A percentile compares a stretch with the other conserved stretches of the same genome.
Evolutionary conservation across 164 flowering plant genomes (phyloP).

Genomic region (Nymphaea thermarum): DNA sequence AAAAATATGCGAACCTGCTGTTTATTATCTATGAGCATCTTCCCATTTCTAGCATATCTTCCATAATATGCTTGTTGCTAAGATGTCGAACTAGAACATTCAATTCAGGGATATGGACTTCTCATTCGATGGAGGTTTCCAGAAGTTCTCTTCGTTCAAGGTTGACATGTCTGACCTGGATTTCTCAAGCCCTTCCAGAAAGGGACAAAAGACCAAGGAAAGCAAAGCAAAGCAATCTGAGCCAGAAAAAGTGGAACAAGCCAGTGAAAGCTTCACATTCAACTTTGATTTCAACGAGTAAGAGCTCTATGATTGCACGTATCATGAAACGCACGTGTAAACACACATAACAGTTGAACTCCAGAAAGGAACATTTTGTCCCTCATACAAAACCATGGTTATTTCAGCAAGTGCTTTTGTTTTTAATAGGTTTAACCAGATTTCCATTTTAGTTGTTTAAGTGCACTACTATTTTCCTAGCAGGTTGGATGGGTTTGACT

Average conservation of each 20-base stretch:
- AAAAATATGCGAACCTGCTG: neutral
- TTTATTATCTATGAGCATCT: neutral
- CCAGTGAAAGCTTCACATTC: constrained; percentile 39
- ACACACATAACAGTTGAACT: no score
- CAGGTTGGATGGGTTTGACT: constrained; percentile 53
- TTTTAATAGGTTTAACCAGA: no score
- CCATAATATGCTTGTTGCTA: neutral
- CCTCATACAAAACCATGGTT: no score
- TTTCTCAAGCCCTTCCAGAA: constrained; percentile 50
- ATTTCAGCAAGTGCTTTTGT: no score
- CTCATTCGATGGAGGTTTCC: constrained; percentile 59
- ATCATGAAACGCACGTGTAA: neutral
- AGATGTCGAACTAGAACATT: constrained; percentile 4
- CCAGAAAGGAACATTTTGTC: no score
- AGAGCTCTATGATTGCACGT: constrained; percentile 4
- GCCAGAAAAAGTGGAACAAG: constrained; percentile 24
- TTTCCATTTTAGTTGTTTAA: no score
- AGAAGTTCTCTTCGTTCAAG: constrained; percentile 70
- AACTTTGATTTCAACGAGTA: constrained; percentile 75
- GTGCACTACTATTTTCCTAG: neutral
- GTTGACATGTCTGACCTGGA: constrained; percentile 81
- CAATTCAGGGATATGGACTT: constrained; percentile 79
- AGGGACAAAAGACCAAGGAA: constrained; percentile 33
- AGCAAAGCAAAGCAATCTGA: constrained; percentile 28
- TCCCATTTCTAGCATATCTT: neutral